phyloP scores from a whole-genome alignment of 208 protist genomes.

The Lotmaria passim region DNA sequence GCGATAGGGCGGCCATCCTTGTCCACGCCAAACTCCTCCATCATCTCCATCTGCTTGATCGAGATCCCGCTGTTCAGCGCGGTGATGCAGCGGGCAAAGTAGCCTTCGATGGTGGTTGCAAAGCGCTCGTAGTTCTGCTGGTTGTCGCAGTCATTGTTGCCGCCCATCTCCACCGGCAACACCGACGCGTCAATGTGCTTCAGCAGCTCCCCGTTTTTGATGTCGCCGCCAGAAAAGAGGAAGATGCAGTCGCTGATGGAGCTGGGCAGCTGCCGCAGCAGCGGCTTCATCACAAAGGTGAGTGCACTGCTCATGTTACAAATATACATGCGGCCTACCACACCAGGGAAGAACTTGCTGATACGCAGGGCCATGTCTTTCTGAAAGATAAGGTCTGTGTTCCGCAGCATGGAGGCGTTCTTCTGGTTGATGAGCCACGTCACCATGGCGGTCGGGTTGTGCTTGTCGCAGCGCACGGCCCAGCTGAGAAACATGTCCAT shows the following conservation, averaged over 20 bases:
- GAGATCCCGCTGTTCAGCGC: slow-evolving; percentile 39
- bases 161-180: slow-evolving; percentile 70
- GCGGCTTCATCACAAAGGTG: slow-evolving; percentile 67
- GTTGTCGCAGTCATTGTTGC: slow-evolving; percentile 71
- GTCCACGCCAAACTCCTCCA: slow-evolving; percentile 61
- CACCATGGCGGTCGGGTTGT: slow-evolving; percentile 50
- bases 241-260: slow-evolving; percentile 68
- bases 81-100: slow-evolving; percentile 52
- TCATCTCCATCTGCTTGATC: slow-evolving; percentile 75
- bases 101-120: slow-evolving; percentile 50
- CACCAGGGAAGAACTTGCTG: slow-evolving; percentile 77
- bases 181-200: slow-evolving; percentile 64
- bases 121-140: slow-evolving; percentile 57
- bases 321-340: slow-evolving; percentile 62
- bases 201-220: slow-evolving; percentile 53
- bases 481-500: slow-evolving; percentile 85
- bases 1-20: slow-evolving; percentile 33
- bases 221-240: slow-evolving; percentile 60
- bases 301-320: slow-evolving; percentile 77
- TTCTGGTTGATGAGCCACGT: slow-evolving; percentile 83
- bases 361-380: slow-evolving; percentile 78
- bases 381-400: slow-evolving; percentile 78
- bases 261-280: slow-evolving; percentile 65
- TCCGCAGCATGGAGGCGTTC: slow-evolving; percentile 64
- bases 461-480: slow-evolving; percentile 46